Conservation (phyloP, 306 rosid species). For the barrel medic (Medicago truncatula) region MtrunA17r5.0-ANR NC_053045.1:50250501-50251000, state of each 20-base stretch:
- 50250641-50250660: constrained; percentile 6
- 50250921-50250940: background rate
- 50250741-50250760: background rate
- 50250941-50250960: background rate
- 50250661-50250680: background rate
- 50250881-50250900: background rate
- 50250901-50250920: background rate
- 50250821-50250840: background rate
- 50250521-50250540: background rate
- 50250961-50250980: constrained; percentile 22
- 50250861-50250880: constrained; percentile 1
- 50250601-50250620: background rate
- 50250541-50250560: background rate
- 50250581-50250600: background rate
- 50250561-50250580: constrained; percentile 7
- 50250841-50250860: background rate
- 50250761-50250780: background rate
- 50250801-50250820: background rate
- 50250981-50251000: constrained; percentile 1
- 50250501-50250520: constrained; percentile 2
- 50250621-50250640: constrained; percentile 20
- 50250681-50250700: background rate
- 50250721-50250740: background rate
- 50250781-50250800: background rate
- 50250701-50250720: background rate